phyloP scores from a whole-genome alignment of 2,329 filamentous ascomycete species.

The Pleomassaria siparia region DNA sequence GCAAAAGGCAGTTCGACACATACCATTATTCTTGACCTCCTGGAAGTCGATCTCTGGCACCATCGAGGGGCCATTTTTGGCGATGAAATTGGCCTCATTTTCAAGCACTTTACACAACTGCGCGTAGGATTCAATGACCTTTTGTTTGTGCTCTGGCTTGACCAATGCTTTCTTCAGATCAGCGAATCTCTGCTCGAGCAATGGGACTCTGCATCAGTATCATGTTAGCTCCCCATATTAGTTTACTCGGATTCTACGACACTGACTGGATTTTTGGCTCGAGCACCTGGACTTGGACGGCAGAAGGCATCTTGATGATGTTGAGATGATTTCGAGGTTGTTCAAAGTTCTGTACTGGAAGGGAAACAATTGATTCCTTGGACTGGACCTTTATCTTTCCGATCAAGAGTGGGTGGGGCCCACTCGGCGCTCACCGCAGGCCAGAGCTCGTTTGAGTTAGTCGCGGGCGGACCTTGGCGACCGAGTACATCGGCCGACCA shows the following conservation, averaged over 20 bases:
- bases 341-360: background rate
- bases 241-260: background rate
- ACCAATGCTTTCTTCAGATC: slow-evolving; percentile 7
- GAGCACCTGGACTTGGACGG: slow-evolving; percentile 5
- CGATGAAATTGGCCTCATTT: slow-evolving; percentile 7
- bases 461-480: background rate
- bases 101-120: slow-evolving; percentile 6
- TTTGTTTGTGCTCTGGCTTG: slow-evolving; percentile 10
- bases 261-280: slow-evolving; percentile 1
- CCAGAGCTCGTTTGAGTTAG: background rate
- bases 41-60: slow-evolving; percentile 9
- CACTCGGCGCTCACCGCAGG: background rate
- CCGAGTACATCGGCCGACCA: background rate
- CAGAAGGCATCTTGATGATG: slow-evolving; percentile 8
- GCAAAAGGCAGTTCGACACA: background rate
- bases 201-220: background rate
- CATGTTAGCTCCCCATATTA: background rate
- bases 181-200: slow-evolving; percentile 8
- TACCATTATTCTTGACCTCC: slow-evolving; percentile 7
- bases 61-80: slow-evolving; percentile 9
- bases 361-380: background rate
- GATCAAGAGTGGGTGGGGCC: background rate
- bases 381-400: background rate
- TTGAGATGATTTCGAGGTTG: slow-evolving; percentile 1
- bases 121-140: slow-evolving; percentile 10